Percentiles rank a stretch among this genome's conserved stretches.
These are phyloP conservation scores for Colletotrichum ledebouriae DNA, from an alignment of 2,329 filamentous ascomycete genomes.

Conservation along the genomic window DNA sequence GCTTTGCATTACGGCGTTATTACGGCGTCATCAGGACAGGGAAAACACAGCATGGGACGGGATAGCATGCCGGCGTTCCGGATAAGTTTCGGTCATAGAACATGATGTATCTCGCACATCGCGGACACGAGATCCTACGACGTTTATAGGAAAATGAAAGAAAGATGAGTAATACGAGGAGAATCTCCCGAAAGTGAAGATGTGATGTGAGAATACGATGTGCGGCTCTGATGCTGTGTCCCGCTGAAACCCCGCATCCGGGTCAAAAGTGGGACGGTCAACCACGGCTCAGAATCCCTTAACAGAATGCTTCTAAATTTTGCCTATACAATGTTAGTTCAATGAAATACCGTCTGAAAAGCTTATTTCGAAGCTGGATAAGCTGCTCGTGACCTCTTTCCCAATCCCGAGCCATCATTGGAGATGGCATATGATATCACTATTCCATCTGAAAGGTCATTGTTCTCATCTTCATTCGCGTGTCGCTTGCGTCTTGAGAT, in stretches of 20 bases:
- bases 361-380: conserved; percentile 15
- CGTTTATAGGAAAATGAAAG: conserved; percentile 23
- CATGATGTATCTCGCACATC: conserved; percentile 16
- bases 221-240: conserved; percentile 27
- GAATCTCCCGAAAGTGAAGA: neutral
- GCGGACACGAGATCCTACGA: conserved; percentile 18
- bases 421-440: neutral
- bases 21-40: conserved; percentile 25
- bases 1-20: conserved; percentile 32
- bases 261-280: conserved; percentile 25
- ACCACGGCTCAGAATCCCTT: neutral
- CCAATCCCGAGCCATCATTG: neutral
- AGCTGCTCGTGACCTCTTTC: conserved; percentile 23
- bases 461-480: no score
- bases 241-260: conserved; percentile 27
- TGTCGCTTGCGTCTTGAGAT: neutral
- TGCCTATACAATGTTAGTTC: neutral
- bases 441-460: no score
- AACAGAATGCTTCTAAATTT: neutral
- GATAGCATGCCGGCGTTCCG: conserved; percentile 41
- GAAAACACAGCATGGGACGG: conserved; percentile 30
- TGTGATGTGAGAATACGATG: neutral
- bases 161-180: neutral
- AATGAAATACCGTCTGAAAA: neutral
- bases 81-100: conserved; percentile 21